Percentiles rank a stretch among this genome's conserved stretches.
Evolutionary conservation across 1,284 basidiomycete species (phyloP).

Genomic region (Boletus calvinii): DNA sequence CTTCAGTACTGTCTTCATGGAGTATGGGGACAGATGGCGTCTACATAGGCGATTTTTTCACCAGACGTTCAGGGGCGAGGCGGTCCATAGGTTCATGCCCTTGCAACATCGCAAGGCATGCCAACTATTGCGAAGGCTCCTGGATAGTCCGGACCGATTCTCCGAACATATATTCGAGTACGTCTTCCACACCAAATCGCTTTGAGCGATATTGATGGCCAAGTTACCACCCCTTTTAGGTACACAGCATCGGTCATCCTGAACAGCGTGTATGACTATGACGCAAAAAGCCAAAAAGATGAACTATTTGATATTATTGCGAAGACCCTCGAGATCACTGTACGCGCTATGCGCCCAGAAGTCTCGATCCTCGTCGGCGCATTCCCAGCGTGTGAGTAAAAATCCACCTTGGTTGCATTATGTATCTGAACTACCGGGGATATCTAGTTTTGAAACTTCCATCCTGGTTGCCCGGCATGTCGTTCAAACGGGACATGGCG

Average conservation of each 20-base stretch:
- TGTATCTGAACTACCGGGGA: neutral
- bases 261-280: constrained; percentile 28
- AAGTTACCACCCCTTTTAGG: constrained; percentile 6
- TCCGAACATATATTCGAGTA: constrained; percentile 30
- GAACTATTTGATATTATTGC: constrained; percentile 13
- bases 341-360: constrained; percentile 23
- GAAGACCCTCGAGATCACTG: constrained; percentile 8
- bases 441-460: constrained; percentile 24
- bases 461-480: constrained; percentile 25
- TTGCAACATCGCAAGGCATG: constrained; percentile 34
- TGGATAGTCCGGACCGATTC: constrained; percentile 31
- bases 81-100: constrained; percentile 26
- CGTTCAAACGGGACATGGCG: constrained; percentile 14
- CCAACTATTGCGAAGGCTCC: constrained; percentile 35
- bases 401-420: no score
- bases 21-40: constrained; percentile 44
- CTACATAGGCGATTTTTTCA: constrained; percentile 40
- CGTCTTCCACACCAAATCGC: neutral
- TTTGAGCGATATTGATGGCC: neutral
- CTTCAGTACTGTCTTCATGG: constrained; percentile 36
- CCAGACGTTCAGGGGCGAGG: constrained; percentile 33
- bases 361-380: constrained; percentile 20
- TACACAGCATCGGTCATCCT: constrained; percentile 30
- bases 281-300: constrained; percentile 16
- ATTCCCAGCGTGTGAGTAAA: constrained; percentile 24